Percentiles rank a stretch among this genome's conserved stretches.
phyloP scores from a whole-genome alignment of 345 rosid genomes.

The Lagerstroemia speciosa region DNA sequence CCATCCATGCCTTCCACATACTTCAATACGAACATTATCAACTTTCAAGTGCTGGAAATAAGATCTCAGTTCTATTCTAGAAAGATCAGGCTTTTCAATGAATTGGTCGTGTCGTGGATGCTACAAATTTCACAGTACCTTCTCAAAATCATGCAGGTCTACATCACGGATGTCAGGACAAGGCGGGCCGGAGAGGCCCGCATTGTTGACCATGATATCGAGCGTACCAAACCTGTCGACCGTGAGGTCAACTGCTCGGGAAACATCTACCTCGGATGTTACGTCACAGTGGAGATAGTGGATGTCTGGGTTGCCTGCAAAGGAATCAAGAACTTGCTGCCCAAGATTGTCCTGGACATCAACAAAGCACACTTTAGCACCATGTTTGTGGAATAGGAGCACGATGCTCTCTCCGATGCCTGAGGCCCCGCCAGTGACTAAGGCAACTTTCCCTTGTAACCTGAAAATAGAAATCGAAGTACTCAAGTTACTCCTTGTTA shows the following conservation, averaged over 20 bases:
- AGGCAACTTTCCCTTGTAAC: constrained; percentile 63
- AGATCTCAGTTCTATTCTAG: not conserved
- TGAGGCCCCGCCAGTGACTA: constrained; percentile 77
- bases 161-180: constrained; percentile 56
- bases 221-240: constrained; percentile 52
- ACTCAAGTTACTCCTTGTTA: not conserved
- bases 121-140: not conserved
- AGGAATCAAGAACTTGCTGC: constrained; percentile 35
- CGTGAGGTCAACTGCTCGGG: constrained; percentile 49
- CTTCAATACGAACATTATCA: not conserved
- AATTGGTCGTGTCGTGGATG: not conserved
- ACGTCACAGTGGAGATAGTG: constrained; percentile 70
- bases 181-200: constrained; percentile 57
- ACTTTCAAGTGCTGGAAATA: not conserved
- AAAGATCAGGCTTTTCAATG: not conserved
- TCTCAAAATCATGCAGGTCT: constrained; percentile 42
- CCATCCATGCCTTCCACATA: not conserved
- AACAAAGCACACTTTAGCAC: constrained; percentile 63
- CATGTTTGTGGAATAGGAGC: constrained; percentile 64
- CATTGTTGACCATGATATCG: constrained; percentile 77
- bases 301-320: constrained; percentile 25
- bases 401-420: constrained; percentile 89
- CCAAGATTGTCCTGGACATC: constrained; percentile 68
- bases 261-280: constrained; percentile 50
- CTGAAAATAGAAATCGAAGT: constrained; percentile 16